Percentiles rank a stretch among this genome's conserved stretches.
These are phyloP conservation scores for Teratosphaeria viscida DNA, from an alignment of 2,329 filamentous ascomycete species.

Conservation along the genomic window DNA sequence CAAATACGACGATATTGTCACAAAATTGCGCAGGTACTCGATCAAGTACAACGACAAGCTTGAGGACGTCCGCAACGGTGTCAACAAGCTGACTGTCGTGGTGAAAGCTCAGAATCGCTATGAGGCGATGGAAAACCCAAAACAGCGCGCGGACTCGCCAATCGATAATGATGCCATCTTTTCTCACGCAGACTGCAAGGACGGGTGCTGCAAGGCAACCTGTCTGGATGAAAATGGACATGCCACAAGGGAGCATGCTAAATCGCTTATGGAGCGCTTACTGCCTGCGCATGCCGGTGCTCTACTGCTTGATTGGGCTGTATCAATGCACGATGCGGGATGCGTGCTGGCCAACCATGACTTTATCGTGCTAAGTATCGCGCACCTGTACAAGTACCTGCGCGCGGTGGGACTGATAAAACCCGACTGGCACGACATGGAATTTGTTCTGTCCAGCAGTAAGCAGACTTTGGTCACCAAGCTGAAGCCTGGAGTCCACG, in stretches of 20 bases:
- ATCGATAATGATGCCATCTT: not conserved
- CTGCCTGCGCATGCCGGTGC: constrained; percentile 3
- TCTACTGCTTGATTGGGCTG: not conserved
- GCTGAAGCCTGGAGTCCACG: not conserved
- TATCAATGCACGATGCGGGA: constrained; percentile 2
- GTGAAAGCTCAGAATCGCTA: constrained; percentile 1
- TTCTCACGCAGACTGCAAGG: not conserved
- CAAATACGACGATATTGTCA: not conserved
- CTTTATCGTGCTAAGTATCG: constrained; percentile 1
- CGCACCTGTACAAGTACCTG: constrained; percentile 5
- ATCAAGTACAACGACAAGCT: not conserved
- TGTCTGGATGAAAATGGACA: not conserved
- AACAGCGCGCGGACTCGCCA: not conserved
- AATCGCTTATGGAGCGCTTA: not conserved
- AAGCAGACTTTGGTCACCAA: constrained; percentile 1
- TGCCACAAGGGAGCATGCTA: not conserved
- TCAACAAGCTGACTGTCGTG: not conserved
- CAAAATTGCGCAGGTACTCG: not conserved
- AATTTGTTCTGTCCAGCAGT: constrained; percentile 1
- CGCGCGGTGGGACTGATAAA: constrained; percentile 1
- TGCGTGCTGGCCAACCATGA: not conserved
- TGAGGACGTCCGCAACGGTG: not conserved
- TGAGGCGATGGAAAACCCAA: not conserved
- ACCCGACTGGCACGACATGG: constrained; percentile 7
- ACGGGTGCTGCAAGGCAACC: not conserved